These are phyloP conservation scores for Leccinum boreale DNA, from an alignment of 768 basidiomycete species.

Conservation along the genomic window DNA sequence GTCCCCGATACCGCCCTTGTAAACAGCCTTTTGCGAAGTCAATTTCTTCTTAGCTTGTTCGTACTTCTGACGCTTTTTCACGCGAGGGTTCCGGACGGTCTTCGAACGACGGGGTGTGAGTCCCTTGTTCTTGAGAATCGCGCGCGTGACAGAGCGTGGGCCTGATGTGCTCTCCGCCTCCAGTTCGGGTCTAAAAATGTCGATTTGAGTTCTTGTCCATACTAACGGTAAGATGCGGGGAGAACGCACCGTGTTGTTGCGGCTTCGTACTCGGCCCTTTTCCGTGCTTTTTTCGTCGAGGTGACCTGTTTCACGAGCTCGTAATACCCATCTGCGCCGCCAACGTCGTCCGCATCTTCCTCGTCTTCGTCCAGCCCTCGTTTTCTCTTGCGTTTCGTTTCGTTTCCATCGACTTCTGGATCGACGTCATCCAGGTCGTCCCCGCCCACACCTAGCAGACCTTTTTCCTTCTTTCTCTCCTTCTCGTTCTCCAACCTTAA, in stretches of 20 bases:
- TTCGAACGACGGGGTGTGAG: constrained; percentile 89
- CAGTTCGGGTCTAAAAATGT: constrained; percentile 26
- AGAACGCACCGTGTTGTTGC: constrained; percentile 53
- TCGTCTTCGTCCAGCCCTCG: constrained; percentile 37
- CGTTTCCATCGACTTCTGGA: constrained; percentile 35
- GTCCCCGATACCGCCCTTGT: constrained; percentile 78
- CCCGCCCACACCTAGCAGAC: constrained; percentile 47
- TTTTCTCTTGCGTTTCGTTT: constrained; percentile 39
- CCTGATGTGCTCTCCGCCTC: constrained; percentile 50
- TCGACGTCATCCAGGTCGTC: constrained; percentile 64
- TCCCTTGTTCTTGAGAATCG: constrained; percentile 92
- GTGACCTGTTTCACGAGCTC: constrained; percentile 78
- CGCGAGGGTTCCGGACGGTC: constrained; percentile 90
- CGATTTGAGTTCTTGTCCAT: constrained; percentile 7
- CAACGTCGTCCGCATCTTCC: constrained; percentile 43
- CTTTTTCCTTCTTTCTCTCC: constrained; percentile 33
- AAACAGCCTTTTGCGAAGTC: constrained; percentile 86
- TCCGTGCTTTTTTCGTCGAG: constrained; percentile 70
- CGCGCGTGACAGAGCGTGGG: constrained; percentile 84
- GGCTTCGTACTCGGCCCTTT: constrained; percentile 78
- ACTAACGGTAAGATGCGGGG: constrained; percentile 4
- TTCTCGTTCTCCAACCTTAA: constrained; percentile 47
- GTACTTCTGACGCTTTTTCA: constrained; percentile 93
- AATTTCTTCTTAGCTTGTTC: constrained; percentile 95
- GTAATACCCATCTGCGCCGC: constrained; percentile 78